Evolutionary conservation across 169 alveolate genomes (phyloP).

Genomic region (Plasmodium knowlesi): DNA sequence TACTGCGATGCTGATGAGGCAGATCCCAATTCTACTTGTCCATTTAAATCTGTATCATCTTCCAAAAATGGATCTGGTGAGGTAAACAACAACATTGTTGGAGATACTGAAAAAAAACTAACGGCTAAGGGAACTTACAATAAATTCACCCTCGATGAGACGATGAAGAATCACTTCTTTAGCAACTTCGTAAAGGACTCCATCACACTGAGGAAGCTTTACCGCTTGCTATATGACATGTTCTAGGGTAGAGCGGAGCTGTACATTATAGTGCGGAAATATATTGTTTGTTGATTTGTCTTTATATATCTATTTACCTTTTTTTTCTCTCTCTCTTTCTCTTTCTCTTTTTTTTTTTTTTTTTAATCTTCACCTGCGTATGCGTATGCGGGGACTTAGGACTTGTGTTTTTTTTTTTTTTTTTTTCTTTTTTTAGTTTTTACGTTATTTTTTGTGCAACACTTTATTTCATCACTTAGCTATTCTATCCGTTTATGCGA

Average conservation of each 20-base stretch:
- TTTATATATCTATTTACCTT: not conserved
- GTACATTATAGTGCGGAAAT: not conserved
- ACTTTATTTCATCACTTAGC: not conserved
- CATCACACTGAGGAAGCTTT: conserved; percentile 28
- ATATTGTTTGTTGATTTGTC: not conserved
- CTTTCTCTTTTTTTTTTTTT: not conserved
- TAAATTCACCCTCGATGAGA: conserved; percentile 23
- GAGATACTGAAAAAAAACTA: not conserved
- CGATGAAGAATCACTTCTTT: conserved; percentile 52
- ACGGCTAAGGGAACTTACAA: not conserved
- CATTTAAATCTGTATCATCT: not conserved
- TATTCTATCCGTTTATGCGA: not conserved
- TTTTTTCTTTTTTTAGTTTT: not conserved
- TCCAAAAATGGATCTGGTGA: not conserved
- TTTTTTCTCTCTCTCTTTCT: not conserved
- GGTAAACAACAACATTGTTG: not conserved
- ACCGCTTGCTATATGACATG: conserved; percentile 22
- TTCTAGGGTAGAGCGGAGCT: conserved; percentile 1
- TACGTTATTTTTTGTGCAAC: not conserved
- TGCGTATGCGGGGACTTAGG: not conserved
- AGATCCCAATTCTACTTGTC: not conserved
- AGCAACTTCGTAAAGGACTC: conserved; percentile 35
- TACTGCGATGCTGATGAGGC: not conserved
- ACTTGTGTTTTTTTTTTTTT: not conserved
- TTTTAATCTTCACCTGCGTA: not conserved